Conservation (phyloP, 352 stramenopile genomes). For the Globisporangium iwayamae region DNA sequence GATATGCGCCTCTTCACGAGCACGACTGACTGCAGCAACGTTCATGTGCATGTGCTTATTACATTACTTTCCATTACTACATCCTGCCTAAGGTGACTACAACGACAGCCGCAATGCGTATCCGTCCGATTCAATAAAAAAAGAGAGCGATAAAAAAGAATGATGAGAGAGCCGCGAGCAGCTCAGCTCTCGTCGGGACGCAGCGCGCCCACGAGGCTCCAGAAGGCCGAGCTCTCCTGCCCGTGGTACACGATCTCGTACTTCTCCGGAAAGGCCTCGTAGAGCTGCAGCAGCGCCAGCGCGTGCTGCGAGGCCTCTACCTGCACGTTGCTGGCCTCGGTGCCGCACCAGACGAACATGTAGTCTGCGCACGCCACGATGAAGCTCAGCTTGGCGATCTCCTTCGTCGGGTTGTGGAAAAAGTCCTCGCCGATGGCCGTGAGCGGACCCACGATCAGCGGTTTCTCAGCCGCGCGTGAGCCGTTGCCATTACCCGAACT, state of each 20-base stretch:
- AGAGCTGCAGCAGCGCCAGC: conserved; percentile 63
- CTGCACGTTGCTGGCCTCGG: conserved; percentile 40
- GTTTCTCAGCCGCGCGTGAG: conserved; percentile 32
- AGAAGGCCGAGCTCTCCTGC: conserved; percentile 69
- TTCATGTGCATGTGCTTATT: not conserved
- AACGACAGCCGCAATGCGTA: conserved; percentile 2
- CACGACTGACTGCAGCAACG: too few relatives aligned
- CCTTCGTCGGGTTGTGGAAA: conserved; percentile 54
- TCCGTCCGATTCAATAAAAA: conserved; percentile 4
- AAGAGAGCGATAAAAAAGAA: not conserved
- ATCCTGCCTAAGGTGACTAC: not conserved
- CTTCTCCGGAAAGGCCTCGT: conserved; percentile 68
- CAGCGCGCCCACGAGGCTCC: conserved; percentile 52
- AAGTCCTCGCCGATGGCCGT: conserved; percentile 40
- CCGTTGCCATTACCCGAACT: conserved; percentile 31
- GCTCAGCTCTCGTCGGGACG: conserved; percentile 25
- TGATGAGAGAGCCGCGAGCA: not conserved
- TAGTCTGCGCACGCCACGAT: conserved; percentile 70
- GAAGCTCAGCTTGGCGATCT: conserved; percentile 58
- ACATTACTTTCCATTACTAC: conserved; percentile 5
- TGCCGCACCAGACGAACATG: conserved; percentile 81
- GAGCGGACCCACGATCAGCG: conserved; percentile 59
- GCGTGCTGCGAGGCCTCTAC: conserved; percentile 61
- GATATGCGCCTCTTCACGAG: too few relatives aligned
- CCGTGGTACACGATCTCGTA: conserved; percentile 70